These are phyloP conservation scores for Salvia rosmarinus DNA, from an alignment of 257 asterid genomes.

Conservation along the genomic window DNA sequence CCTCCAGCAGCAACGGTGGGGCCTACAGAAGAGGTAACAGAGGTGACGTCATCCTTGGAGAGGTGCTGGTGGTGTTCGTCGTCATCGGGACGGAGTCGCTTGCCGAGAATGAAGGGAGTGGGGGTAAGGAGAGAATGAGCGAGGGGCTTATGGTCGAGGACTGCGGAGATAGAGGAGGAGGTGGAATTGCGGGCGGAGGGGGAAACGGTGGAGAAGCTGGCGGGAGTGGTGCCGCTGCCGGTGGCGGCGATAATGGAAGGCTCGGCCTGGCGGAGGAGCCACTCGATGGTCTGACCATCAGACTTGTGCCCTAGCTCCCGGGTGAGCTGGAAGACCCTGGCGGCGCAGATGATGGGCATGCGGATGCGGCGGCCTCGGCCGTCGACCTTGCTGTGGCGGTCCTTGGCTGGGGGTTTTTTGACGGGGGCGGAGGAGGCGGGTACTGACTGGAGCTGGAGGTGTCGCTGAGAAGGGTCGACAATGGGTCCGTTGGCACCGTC, in stretches of 20 bases:
- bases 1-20: conserved; percentile 62
- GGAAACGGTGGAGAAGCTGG: conserved; percentile 73
- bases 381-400: conserved; percentile 96
- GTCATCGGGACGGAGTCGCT: conserved; percentile 74
- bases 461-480: conserved; percentile 44
- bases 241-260: conserved; percentile 96
- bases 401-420: conserved; percentile 92
- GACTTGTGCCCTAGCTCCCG: conserved; percentile 94
- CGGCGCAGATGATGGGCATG: conserved; percentile 98
- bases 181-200: conserved; percentile 41
- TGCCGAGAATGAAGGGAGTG: conserved; percentile 87
- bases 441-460: conserved; percentile 36
- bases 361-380: conserved; percentile 97
- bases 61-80: conserved; percentile 51
- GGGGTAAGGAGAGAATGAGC: conserved; percentile 61
- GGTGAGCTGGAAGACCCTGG: conserved; percentile 94
- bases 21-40: conserved; percentile 46
- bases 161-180: conserved; percentile 40
- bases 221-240: conserved; percentile 94
- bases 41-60: conserved; percentile 58
- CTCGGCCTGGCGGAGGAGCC: conserved; percentile 98
- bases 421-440: conserved; percentile 41
- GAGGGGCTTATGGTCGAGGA: conserved; percentile 69
- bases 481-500: conserved; percentile 46
- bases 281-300: conserved; percentile 96